Percentiles rank a stretch among this genome's conserved stretches.
Conservation (phyloP, 176 grass and related monocot genomes). For the Tuctoria greenei region DNA sequence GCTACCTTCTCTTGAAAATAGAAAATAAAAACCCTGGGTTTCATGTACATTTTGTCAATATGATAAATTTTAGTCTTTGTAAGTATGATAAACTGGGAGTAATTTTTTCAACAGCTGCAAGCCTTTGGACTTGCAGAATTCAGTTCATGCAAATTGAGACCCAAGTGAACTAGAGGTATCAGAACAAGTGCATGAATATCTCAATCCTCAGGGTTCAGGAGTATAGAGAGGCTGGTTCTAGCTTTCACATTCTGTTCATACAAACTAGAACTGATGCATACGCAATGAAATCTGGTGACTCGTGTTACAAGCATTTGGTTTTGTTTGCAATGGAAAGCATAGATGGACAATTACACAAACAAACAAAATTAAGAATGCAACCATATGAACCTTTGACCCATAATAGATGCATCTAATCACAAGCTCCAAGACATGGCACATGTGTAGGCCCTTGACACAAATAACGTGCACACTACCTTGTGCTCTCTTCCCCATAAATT, state of each 20-base stretch:
- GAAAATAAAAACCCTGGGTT: not conserved
- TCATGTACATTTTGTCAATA: not conserved
- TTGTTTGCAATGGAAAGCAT: conserved; percentile 11
- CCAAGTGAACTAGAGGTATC: not conserved
- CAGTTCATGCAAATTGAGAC: not conserved
- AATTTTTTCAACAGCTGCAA: not conserved
- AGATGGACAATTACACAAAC: conserved; percentile 9
- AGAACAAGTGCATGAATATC: not conserved
- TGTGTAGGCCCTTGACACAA: conserved; percentile 67
- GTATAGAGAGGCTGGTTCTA: not conserved
- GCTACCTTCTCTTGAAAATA: not conserved
- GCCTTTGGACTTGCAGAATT: not conserved
- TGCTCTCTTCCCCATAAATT: conserved; percentile 61
- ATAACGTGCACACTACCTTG: conserved; percentile 39
- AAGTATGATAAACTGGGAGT: not conserved
- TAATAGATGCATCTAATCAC: conserved; percentile 71
- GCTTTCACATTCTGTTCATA: not conserved
- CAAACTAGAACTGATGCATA: not conserved
- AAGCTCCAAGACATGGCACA: conserved; percentile 67
- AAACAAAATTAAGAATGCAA: conserved; percentile 29
- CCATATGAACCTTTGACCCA: conserved; percentile 54
- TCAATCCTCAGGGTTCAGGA: not conserved
- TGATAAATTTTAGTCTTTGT: not conserved
- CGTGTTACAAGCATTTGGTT: conserved; percentile 1
- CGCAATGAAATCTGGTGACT: conserved; percentile 27